Evolutionary conservation across 2,329 filamentous ascomycete species (phyloP).

Genomic region (Pseudogymnoascus sp.): DNA sequence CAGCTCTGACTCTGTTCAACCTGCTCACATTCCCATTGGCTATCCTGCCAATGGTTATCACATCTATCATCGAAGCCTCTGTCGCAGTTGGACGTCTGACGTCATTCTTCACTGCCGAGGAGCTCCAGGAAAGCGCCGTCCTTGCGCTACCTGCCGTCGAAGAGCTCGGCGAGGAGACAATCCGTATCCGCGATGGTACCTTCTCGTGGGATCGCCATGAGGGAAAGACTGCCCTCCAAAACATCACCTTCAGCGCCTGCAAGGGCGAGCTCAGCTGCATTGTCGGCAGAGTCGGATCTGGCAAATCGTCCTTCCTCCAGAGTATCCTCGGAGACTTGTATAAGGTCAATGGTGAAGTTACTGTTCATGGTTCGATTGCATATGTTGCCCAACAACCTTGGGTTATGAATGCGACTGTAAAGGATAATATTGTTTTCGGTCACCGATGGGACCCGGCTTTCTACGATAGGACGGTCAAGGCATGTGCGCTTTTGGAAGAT

Average conservation of each 20-base stretch:
- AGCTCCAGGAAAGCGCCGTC: slow-evolving; percentile 82
- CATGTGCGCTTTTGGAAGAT: slow-evolving; percentile 85
- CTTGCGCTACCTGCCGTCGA: slow-evolving; percentile 61
- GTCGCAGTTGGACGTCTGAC: slow-evolving; percentile 85
- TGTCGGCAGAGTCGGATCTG: slow-evolving; percentile 87
- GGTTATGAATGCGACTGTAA: slow-evolving; percentile 97
- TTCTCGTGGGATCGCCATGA: slow-evolving; percentile 94
- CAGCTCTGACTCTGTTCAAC: slow-evolving; percentile 88
- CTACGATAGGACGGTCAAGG: slow-evolving; percentile 86
- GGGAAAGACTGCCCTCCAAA: slow-evolving; percentile 62
- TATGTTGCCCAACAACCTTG: slow-evolving; percentile 92
- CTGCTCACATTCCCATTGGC: slow-evolving; percentile 90
- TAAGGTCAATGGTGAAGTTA: slow-evolving; percentile 79
- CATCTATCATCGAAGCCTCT: slow-evolving; percentile 89
- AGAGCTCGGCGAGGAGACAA: slow-evolving; percentile 76
- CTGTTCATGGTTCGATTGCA: slow-evolving; percentile 74
- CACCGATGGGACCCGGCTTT: slow-evolving; percentile 90
- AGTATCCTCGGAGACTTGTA: slow-evolving; percentile 85
- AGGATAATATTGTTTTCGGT: slow-evolving; percentile 95
- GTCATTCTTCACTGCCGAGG: slow-evolving; percentile 77
- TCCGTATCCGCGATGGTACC: slow-evolving; percentile 74
- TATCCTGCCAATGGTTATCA: slow-evolving; percentile 95
- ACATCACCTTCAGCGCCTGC: slow-evolving; percentile 81
- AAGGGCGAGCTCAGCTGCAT: slow-evolving; percentile 93
- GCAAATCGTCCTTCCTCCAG: slow-evolving; percentile 90